phyloP scores from a whole-genome alignment of 163 green algal genomes.

The Picocystis sp. region DNA sequence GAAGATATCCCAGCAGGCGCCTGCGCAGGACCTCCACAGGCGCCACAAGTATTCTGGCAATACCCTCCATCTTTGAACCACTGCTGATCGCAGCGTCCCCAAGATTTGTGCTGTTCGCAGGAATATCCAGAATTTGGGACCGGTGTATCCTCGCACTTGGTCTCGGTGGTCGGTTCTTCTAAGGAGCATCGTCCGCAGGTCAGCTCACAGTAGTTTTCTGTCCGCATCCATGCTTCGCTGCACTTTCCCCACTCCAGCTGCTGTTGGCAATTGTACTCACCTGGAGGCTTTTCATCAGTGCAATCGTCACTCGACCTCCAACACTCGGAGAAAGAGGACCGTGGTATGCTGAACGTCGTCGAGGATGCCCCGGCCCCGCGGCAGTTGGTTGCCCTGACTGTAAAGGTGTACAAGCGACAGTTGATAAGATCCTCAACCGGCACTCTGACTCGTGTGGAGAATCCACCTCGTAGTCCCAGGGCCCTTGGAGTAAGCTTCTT shows the following conservation, averaged over 20 bases:
- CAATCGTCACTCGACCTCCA: no score
- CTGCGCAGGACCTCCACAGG: background rate
- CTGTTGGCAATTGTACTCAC: slow-evolving; percentile 24
- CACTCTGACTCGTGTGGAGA: no score
- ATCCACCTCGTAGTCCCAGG: no score
- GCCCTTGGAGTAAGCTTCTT: no score
- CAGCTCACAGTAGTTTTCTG: slow-evolving; percentile 18
- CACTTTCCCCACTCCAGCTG: slow-evolving; percentile 28
- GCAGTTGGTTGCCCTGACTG: no score
- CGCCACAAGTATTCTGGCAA: slow-evolving; percentile 20
- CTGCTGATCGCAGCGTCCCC: slow-evolving; percentile 21
- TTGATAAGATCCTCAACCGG: no score
- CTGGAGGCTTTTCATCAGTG: slow-evolving; percentile 1
- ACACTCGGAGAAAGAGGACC: no score
- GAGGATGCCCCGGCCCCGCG: no score
- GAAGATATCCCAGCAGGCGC: no score
- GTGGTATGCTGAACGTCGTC: no score
- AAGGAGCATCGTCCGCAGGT: slow-evolving; percentile 16
- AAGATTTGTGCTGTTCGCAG: slow-evolving; percentile 24
- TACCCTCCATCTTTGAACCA: slow-evolving; percentile 22
- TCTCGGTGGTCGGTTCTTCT: background rate
- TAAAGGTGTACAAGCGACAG: no score
- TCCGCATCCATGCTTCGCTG: slow-evolving; percentile 19
- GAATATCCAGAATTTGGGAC: slow-evolving; percentile 11
- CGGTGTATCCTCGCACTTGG: no score